Base-by-base conservation (phyloP, 345 rosid genomes). In the Arabis alpina region DNA sequence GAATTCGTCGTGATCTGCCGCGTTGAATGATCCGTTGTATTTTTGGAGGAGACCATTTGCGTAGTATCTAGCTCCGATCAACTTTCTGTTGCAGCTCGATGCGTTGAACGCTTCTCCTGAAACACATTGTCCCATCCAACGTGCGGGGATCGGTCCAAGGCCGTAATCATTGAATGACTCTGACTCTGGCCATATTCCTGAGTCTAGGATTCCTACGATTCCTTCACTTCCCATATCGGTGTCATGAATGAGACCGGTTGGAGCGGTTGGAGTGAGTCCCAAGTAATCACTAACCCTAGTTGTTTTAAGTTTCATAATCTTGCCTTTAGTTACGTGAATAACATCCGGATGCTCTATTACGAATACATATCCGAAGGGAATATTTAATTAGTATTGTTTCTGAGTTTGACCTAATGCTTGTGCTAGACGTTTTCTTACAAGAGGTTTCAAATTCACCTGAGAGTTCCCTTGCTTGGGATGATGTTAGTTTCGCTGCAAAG, bases 141-240 rank as follows among this genome's bases (percentile, higher is more conserved):
- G 80, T 6, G 72, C 5, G 0, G 91, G 88, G 32, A 84, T 72
- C 5, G 87, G 80, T 14, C 82, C 85, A 30, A 82, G 72, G 43
- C 80, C 80, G 2, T 60, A 57, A 66, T 82, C 91, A 9, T 72
- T 76, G 53, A 84, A 84, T 59, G 83, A 67, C 13, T 58, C 28
- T 2, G 85, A 74, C 24, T 61, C 83, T 10, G 88, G 87, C 82
- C 79, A 77, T 73, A 82, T 68, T 12, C 86, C 84, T 15, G 96
- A 80, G 73, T 87, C 93, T 19, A 87, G 10, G 27, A 87, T 44
- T 54, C 90, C 96, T 23, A 90, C 56, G 45, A 90, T 85, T 39
- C 80, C 83, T 57, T 87, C 87, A 70, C 85, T 83, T n/a, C 93
- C 93, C 88, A 86, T 80, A 45, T 71, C 75, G 62, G 88, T 81